Evolutionary conservation across 305 asterid genomes (phyloP).

Genomic region (Fraxinus greggii): DNA sequence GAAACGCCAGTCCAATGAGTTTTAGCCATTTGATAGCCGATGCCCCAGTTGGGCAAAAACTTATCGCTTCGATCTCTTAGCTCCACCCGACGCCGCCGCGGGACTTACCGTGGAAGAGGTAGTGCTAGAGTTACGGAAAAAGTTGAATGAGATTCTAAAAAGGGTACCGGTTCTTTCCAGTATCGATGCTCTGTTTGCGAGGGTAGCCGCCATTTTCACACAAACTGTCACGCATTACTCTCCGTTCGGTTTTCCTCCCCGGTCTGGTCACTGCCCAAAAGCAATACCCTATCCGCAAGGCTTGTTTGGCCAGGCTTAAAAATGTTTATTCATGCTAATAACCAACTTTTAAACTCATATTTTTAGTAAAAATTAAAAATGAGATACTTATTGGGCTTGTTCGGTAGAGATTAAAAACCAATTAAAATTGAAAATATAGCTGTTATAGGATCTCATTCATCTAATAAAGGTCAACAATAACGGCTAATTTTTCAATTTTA

Average conservation of each 20-base stretch:
- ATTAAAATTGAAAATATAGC: too few species aligned
- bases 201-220: slow-evolving; percentile 57
- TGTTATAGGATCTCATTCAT: too few species aligned
- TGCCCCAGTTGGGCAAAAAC: slow-evolving; percentile 79
- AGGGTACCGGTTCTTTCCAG: slow-evolving; percentile 38
- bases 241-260: not conserved
- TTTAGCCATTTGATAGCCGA: slow-evolving; percentile 80
- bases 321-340: not conserved
- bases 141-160: slow-evolving; percentile 43
- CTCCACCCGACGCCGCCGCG: slow-evolving; percentile 21
- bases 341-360: not conserved
- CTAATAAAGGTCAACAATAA: too few species aligned
- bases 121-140: slow-evolving; percentile 49
- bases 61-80: slow-evolving; percentile 53
- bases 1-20: slow-evolving; percentile 64
- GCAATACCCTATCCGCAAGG: not conserved
- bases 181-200: slow-evolving; percentile 36
- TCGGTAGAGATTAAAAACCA: too few species aligned
- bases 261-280: not conserved
- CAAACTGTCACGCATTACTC: not conserved
- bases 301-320: not conserved
- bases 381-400: not conserved
- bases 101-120: slow-evolving; percentile 34
- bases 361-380: not conserved
- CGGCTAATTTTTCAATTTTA: too few species aligned